Base-by-base conservation (phyloP, 1,284 basidiomycete species). In the Puccinia novopanici region DNA sequence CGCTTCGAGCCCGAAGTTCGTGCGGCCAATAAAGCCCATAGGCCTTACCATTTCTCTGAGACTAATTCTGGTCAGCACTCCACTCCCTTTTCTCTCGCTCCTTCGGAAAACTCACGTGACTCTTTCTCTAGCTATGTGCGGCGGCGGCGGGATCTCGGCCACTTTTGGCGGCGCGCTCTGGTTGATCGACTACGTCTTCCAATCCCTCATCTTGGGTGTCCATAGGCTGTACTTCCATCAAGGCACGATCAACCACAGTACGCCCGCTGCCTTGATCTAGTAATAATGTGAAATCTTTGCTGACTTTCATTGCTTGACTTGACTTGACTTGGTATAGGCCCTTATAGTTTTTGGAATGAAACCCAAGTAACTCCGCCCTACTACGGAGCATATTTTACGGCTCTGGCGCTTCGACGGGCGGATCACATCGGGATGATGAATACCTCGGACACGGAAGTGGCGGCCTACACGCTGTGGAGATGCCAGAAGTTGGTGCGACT, bases 191-290 rank as follows among this genome's bases (percentile, higher is more conserved):
- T 88, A 88, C 78, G 86, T 87, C n/a, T 84, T 88, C 13, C 87
- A 88, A 82, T 86, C 85, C 40, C 86, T 87, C 1, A 82, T 88
- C 52, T 86, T 86, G 63, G 87, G 87, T 17, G 85, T 86, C 12
- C 86, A 87, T 74, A 82, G 87, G 27, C 84, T 88, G 10, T 88
- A 88, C 82, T 88, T 88, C 83, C 87, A 88, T 83, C 87, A 88
- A 82, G 88, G 87, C 63, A 87, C 75, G 17, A 40, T 76, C 30
- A 61, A 61, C 42, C 22, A 67, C 22, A 65, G 75, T 76, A 19
- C 22, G 55, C 42, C 22, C 19, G 52, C 6, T 40, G n/a, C 5
- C 13, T 45, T 27, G 17, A 30, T 27, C 42, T n/a, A n/a, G n/a
- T 3, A 45, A 61, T 12, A 34, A 10, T 59, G 42, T 10, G 37